A percentile compares a stretch with the other conserved stretches of the same genome.
phyloP scores from a whole-genome alignment of 805 yeast species.

The Candida boleticola region DNA sequence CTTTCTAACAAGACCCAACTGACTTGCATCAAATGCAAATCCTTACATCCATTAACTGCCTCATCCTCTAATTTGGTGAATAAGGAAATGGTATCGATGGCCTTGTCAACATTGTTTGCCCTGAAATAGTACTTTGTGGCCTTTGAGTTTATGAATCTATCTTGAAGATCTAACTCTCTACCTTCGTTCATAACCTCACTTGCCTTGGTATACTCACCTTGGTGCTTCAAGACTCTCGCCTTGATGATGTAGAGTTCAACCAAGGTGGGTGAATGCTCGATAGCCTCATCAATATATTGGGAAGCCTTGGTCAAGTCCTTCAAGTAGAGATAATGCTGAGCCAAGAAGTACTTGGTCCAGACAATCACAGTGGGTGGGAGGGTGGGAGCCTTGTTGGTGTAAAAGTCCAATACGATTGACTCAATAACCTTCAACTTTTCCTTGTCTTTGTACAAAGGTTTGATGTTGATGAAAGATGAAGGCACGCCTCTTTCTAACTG shows the following conservation, averaged over 20 bases:
- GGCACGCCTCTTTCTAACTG: conserved; percentile 84
- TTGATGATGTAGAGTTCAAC: conserved; percentile 80
- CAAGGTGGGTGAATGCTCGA: conserved; percentile 75
- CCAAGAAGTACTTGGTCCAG: conserved; percentile 76
- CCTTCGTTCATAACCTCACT: conserved; percentile 66
- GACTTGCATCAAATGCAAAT: conserved; percentile 87
- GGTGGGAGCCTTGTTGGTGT: conserved; percentile 22
- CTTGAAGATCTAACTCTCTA: conserved; percentile 77
- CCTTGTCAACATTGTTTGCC: conserved; percentile 71
- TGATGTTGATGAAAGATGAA: conserved; percentile 81
- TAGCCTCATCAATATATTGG: conserved; percentile 57
- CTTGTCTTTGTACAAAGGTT: conserved; percentile 64
- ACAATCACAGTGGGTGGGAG: conserved; percentile 45
- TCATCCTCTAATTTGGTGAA: conserved; percentile 80
- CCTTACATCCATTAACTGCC: conserved; percentile 80
- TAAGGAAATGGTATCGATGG: conserved; percentile 67
- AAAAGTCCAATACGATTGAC: conserved; percentile 51
- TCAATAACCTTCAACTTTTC: conserved; percentile 44
- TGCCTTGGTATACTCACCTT: conserved; percentile 62
- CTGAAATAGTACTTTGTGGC: conserved; percentile 80
- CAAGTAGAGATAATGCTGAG: conserved; percentile 69
- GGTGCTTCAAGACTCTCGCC: conserved; percentile 76
- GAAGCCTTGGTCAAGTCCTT: conserved; percentile 55
- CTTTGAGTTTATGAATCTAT: conserved; percentile 86
- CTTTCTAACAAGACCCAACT: conserved; percentile 83